Percentiles rank a stretch among this genome's conserved stretches.
These are phyloP conservation scores for Fusarium sp. DNA, from an alignment of 2,329 filamentous ascomycete species.

Conservation along the genomic window DNA sequence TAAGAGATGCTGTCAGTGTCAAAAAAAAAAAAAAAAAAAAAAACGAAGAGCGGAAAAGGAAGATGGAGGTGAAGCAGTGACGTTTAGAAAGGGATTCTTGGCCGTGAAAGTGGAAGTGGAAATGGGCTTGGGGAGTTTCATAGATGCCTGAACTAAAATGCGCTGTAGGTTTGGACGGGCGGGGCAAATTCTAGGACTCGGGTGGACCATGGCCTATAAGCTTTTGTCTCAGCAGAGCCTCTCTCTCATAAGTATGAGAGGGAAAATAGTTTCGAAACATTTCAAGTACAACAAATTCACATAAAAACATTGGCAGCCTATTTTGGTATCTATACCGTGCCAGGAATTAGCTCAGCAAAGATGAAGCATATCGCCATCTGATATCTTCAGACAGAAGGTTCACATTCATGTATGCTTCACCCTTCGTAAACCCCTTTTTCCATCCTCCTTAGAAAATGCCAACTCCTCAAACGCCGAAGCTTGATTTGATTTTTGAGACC, in stretches of 20 bases:
- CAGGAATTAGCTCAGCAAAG: background rate
- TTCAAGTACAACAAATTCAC: background rate
- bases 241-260: background rate
- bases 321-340: conserved; percentile 29
- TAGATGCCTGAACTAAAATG: conserved; percentile 41
- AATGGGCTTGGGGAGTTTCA: conserved; percentile 36
- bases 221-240: background rate
- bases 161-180: background rate
- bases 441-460: conserved; percentile 4
- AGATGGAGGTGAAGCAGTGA: conserved; percentile 36
- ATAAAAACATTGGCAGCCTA: conserved; percentile 11
- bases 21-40: too few species aligned
- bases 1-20: background rate
- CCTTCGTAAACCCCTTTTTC: background rate
- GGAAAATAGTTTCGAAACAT: background rate
- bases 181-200: conserved; percentile 11
- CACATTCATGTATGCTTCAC: background rate
- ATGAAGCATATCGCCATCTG: background rate
- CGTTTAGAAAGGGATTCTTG: conserved; percentile 34
- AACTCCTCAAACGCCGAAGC: conserved; percentile 42
- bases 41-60: conserved; percentile 22
- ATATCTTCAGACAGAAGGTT: background rate
- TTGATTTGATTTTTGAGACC: conserved; percentile 9
- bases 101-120: conserved; percentile 16
- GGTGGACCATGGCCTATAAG: background rate